phyloP scores from a whole-genome alignment of 805 yeast species.

The Sugiyamaella boreocaroliniensis region DNA sequence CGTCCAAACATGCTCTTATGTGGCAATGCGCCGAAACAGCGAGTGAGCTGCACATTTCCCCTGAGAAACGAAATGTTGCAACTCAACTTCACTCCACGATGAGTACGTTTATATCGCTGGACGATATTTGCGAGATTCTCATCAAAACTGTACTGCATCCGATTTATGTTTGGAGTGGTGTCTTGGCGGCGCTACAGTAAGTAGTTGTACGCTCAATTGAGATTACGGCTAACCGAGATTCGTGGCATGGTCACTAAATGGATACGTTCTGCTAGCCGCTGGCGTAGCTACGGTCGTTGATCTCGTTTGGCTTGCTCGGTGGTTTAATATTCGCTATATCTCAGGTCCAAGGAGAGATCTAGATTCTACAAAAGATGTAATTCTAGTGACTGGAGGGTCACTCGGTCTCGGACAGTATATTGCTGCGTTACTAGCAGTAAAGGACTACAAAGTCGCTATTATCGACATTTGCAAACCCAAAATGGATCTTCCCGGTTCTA shows the following conservation, averaged over 20 bases:
- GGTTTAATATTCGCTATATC: slow-evolving; percentile 6
- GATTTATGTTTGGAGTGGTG: slow-evolving; percentile 7
- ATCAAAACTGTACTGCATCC: slow-evolving; percentile 11
- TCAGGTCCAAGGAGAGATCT: slow-evolving; percentile 6
- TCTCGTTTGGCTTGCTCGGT: slow-evolving; percentile 1
- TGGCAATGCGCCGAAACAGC: neutral
- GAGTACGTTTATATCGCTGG: slow-evolving; percentile 2
- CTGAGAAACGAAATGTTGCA: neutral
- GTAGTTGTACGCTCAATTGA: neutral
- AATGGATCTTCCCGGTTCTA: slow-evolving; percentile 37
- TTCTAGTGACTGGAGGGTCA: slow-evolving; percentile 78
- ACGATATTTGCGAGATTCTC: slow-evolving; percentile 7
- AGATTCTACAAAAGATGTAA: slow-evolving; percentile 41
- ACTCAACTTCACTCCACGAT: neutral
- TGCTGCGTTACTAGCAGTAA: slow-evolving; percentile 40
- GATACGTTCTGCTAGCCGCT: neutral
- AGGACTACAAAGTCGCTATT: slow-evolving; percentile 51
- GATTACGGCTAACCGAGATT: neutral
- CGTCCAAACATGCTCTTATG: neutral
- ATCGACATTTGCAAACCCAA: slow-evolving; percentile 50
- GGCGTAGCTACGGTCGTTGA: slow-evolving; percentile 6
- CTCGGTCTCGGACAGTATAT: slow-evolving; percentile 72
- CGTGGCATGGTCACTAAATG: neutral
- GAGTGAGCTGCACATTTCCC: neutral
- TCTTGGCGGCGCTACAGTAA: neutral